phyloP scores from a whole-genome alignment of 805 yeast genomes.

The Yarrowia sp. region DNA sequence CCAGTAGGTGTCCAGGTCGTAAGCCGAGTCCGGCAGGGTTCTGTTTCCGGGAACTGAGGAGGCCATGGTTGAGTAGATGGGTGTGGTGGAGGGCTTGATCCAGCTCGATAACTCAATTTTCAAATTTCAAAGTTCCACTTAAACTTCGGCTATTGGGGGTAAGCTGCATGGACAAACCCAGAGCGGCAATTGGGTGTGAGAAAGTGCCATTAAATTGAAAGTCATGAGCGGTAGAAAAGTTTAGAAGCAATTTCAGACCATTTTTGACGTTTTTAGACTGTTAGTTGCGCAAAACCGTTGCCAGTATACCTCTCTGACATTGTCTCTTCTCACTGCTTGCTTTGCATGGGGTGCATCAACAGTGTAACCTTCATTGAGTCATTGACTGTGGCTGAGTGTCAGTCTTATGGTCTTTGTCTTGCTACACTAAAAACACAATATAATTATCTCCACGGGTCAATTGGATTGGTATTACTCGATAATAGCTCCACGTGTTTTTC shows the following conservation, averaged over 20 bases:
- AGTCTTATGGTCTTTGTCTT: too few species aligned
- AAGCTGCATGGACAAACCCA: conserved; percentile 1
- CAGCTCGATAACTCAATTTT: conserved; percentile 8
- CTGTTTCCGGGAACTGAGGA: conserved; percentile 82
- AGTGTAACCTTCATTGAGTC: conserved; percentile 2
- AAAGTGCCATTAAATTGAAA: too few species aligned
- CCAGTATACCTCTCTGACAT: background rate
- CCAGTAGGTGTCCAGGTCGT: conserved; percentile 79
- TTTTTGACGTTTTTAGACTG: background rate
- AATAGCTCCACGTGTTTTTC: too few species aligned
- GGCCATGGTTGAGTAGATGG: conserved; percentile 55
- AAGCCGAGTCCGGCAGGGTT: conserved; percentile 73
- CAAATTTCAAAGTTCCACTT: conserved; percentile 5
- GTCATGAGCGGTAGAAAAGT: too few species aligned
- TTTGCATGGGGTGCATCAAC: background rate
- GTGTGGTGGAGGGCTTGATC: background rate
- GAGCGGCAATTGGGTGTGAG: background rate
- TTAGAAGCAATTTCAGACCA: background rate
- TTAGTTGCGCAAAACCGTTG: background rate
- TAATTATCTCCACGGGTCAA: background rate
- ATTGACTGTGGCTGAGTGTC: background rate
- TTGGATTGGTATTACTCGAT: background rate
- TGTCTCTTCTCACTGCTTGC: background rate
- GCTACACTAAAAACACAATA: too few species aligned
- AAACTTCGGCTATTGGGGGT: conserved; percentile 19